Evolutionary conservation across 768 basidiomycete species (phyloP).

Genomic region (Hygrophorus pudorinus): DNA sequence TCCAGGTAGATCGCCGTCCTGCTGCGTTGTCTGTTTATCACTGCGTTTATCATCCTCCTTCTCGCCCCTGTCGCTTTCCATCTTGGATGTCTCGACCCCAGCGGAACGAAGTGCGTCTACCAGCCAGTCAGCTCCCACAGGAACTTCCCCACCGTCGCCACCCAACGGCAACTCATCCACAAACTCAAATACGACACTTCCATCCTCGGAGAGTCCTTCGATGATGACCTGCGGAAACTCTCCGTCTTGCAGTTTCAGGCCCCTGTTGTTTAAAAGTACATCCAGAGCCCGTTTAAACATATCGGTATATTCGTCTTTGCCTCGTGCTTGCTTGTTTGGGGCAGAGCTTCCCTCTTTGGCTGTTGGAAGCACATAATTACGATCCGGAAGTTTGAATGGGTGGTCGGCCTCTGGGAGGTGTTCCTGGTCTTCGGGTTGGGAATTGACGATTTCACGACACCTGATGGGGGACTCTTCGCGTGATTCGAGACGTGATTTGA

Average conservation of each 20-base stretch:
- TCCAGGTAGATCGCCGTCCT: not conserved
- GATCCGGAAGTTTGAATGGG: constrained; percentile 42
- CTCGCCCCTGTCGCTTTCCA: constrained; percentile 20
- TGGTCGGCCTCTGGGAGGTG: constrained; percentile 41
- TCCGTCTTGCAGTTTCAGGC: constrained; percentile 14
- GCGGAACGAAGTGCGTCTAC: constrained; percentile 43
- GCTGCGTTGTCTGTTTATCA: not conserved
- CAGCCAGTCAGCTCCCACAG: constrained; percentile 23
- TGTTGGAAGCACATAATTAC: constrained; percentile 32
- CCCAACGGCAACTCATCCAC: constrained; percentile 25
- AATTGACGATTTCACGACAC: constrained; percentile 66
- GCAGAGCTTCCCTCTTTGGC: constrained; percentile 6
- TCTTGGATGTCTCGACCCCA: constrained; percentile 28
- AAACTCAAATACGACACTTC: constrained; percentile 34
- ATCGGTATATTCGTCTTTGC: constrained; percentile 22
- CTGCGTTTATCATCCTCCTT: constrained; percentile 21
- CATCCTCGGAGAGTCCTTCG: constrained; percentile 29
- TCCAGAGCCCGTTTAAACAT: constrained; percentile 30
- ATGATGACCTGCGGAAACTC: constrained; percentile 26
- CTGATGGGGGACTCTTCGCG: constrained; percentile 62
- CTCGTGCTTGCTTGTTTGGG: constrained; percentile 9
- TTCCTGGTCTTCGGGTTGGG: constrained; percentile 13
- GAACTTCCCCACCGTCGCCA: constrained; percentile 19
- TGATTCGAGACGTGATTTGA: constrained; percentile 64
- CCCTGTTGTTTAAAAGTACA: constrained; percentile 21